Evolutionary conservation across 2,329 filamentous ascomycete genomes (phyloP).

Genomic region (Neoscytalidium dimidiatum): DNA sequence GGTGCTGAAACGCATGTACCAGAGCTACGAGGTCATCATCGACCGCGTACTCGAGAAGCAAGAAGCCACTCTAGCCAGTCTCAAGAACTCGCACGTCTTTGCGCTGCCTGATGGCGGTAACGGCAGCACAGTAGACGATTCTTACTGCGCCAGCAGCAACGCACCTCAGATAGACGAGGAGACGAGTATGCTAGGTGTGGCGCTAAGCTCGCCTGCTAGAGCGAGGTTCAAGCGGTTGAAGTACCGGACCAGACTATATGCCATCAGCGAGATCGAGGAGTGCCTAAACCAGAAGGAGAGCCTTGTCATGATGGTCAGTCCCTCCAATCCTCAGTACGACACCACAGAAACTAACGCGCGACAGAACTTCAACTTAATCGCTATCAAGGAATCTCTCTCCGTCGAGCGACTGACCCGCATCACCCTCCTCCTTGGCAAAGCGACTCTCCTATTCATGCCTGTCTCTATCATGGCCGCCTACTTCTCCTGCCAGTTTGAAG

Average conservation of each 20-base stretch:
- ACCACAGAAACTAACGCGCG: neutral
- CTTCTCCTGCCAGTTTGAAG: constrained; percentile 67
- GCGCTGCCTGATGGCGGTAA: constrained; percentile 24
- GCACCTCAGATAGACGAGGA: constrained; percentile 23
- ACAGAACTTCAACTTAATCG: constrained; percentile 78
- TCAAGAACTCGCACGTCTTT: constrained; percentile 46
- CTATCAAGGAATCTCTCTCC: constrained; percentile 71
- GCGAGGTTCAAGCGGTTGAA: constrained; percentile 62
- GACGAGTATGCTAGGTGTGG: constrained; percentile 46
- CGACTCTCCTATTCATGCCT: constrained; percentile 74
- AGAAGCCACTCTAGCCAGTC: constrained; percentile 43
- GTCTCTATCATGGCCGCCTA: constrained; percentile 75
- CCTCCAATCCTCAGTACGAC: too few species aligned
- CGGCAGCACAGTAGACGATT: constrained; percentile 26
- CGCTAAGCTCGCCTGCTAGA: constrained; percentile 51
- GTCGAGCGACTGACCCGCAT: constrained; percentile 72
- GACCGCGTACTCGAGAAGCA: constrained; percentile 56
- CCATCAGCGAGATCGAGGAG: constrained; percentile 63
- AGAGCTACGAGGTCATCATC: constrained; percentile 62
- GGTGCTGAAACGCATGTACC: constrained; percentile 62
- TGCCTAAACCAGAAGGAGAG: constrained; percentile 70
- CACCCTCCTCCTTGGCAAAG: constrained; percentile 72
- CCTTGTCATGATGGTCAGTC: constrained; percentile 64
- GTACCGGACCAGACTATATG: constrained; percentile 61
- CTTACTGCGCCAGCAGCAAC: constrained; percentile 25